These are phyloP conservation scores for Colletotrichum agaves DNA, from an alignment of 2,329 filamentous ascomycete genomes.

Conservation along the genomic window DNA sequence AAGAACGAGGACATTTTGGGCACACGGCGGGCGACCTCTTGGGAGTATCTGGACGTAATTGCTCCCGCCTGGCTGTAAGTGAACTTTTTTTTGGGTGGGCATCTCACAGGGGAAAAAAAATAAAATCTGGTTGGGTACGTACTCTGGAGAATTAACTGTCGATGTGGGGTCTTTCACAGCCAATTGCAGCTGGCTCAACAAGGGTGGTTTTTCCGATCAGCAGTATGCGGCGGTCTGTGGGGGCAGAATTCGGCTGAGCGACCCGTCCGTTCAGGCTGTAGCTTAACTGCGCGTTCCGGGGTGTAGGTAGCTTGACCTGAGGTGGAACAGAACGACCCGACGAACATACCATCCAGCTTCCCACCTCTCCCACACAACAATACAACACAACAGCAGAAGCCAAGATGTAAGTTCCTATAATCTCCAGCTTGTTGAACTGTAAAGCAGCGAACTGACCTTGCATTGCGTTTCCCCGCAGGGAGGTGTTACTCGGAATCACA, in stretches of 20 bases:
- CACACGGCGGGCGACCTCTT: constrained; percentile 37
- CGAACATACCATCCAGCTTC: constrained; percentile 25
- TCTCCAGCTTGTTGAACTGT: constrained; percentile 1
- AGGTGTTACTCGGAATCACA: constrained; percentile 97
- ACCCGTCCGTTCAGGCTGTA: constrained; percentile 51
- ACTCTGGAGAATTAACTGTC: constrained; percentile 31
- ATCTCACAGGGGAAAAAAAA: constrained; percentile 49
- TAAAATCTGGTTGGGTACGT: constrained; percentile 45
- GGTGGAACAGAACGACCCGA: constrained; percentile 28
- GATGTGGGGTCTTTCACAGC: constrained; percentile 17
- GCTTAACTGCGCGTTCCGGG: constrained; percentile 52
- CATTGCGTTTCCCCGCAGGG: constrained; percentile 65
- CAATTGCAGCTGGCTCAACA: constrained; percentile 1
- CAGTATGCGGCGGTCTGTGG: constrained; percentile 44
- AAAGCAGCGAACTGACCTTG: constrained; percentile 36
- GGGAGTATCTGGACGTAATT: constrained; percentile 37
- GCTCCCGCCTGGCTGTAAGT: constrained; percentile 41
- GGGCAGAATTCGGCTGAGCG: constrained; percentile 44
- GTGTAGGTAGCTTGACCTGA: constrained; percentile 31
- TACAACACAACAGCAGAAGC: constrained; percentile 30
- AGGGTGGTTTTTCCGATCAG: constrained; percentile 28
- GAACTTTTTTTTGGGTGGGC: constrained; percentile 40
- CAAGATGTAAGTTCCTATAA: constrained; percentile 44
- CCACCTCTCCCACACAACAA: constrained; percentile 6
- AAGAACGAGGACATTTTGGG: constrained; percentile 92